Evolutionary conservation across 177 flowering plant genomes (phyloP), one percentile per base, ranked within the genome.

Genomic region (Vitis hybrid): DNA sequence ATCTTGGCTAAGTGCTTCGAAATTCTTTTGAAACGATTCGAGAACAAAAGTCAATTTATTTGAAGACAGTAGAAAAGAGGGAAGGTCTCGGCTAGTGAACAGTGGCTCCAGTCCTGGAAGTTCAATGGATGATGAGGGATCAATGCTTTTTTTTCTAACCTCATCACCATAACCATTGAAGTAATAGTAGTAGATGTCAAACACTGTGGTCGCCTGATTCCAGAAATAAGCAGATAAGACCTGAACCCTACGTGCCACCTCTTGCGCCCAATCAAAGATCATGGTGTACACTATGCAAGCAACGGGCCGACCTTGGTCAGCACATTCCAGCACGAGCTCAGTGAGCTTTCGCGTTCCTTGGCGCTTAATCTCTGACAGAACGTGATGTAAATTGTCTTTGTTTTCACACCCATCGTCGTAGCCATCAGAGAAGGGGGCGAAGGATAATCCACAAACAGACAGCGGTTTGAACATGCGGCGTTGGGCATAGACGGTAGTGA

Each of bases 341-440:
- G 45, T 4, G 29, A 67, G 60, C 10, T 51, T 18, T 18, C 10
- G 1, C n/a, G 60, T 14, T 19, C 60, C 60, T 26, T 26, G 51
- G 6, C 50, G 49, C 52, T 56, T n/a, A 60, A 67, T 14, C 18
- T 56, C 50, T 9, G 51, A 7, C 61, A 67, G 10, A 60, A 26
- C n/a, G 15, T 12, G 16, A 14, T 60, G 45, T 2, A 26, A 6
- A 5, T 60, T 31, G n/a, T 60, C 63, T 1, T 8, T 18, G n/a
- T 45, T 45, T 10, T 70, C 60, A 31, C 51, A 49, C 3, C 76
- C 82, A 5, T 79, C 73, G 48, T 77, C 70, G 20, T 20, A 71
- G 19, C 79, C 83, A n/a, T 70, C 78, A 1, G 80, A 79, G 59
- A 77, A 77, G 57, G 75, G 19, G 14, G 70, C 67, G 19, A 66